These are phyloP conservation scores for Exophiala aquamarina DNA, from an alignment of 2,329 filamentous ascomycete genomes.

Conservation along the genomic window DNA sequence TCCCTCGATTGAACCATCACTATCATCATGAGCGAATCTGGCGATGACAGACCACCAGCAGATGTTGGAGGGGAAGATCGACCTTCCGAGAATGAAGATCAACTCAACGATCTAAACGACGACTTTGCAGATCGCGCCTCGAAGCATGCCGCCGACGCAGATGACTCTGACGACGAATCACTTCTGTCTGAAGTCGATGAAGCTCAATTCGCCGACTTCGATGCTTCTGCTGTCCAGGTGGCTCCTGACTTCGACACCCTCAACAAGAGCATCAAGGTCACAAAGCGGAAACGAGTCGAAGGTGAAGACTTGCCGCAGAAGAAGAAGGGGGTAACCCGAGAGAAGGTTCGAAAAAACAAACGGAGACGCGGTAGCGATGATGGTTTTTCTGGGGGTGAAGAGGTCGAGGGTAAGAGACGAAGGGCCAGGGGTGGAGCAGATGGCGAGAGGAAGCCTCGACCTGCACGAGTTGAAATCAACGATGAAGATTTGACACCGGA, in stretches of 20 bases:
- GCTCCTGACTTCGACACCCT: conserved; percentile 63
- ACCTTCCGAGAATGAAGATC: conserved; percentile 34
- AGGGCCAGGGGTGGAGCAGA: conserved; percentile 50
- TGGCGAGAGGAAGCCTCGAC: conserved; percentile 50
- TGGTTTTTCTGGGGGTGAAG: conserved; percentile 50
- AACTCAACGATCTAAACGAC: conserved; percentile 22
- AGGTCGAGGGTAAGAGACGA: conserved; percentile 55
- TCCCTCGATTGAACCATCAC: conserved; percentile 1
- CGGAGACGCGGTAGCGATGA: conserved; percentile 61
- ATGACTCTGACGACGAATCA: conserved; percentile 60
- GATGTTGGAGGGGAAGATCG: conserved; percentile 42
- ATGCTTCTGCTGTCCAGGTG: conserved; percentile 60
- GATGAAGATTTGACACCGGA: conserved; percentile 77
- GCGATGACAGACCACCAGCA: conserved; percentile 26
- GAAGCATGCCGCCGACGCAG: conserved; percentile 38
- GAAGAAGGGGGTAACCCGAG: conserved; percentile 55
- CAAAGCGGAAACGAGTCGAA: conserved; percentile 64
- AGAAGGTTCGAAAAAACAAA: conserved; percentile 55
- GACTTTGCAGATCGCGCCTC: conserved; percentile 24
- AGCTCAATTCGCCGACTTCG: conserved; percentile 65
- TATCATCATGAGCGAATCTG: conserved; percentile 26
- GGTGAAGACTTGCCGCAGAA: conserved; percentile 67
- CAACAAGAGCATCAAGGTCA: conserved; percentile 56
- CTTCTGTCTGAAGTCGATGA: conserved; percentile 65
- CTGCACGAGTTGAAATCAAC: conserved; percentile 62